These are phyloP conservation scores for Seminavis robusta DNA, from an alignment of 108 stramenopile genomes.

Conservation along the genomic window DNA sequence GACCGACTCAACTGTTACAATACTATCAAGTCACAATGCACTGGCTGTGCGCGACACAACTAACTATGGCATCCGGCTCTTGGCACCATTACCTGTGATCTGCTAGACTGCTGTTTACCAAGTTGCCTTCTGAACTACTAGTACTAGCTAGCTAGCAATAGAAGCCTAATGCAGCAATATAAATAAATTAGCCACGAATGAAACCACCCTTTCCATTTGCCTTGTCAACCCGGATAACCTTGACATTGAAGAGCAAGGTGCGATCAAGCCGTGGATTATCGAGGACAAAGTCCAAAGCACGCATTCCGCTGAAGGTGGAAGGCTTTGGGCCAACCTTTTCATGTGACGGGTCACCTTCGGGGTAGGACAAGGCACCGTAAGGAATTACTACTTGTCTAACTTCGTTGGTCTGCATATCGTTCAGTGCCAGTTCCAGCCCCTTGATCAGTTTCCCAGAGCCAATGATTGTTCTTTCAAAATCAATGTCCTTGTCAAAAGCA, in stretches of 20 bases:
- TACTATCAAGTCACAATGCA: too few species aligned
- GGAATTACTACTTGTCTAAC: conserved; percentile 91
- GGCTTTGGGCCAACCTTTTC: conserved; percentile 90
- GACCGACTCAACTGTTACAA: too few species aligned
- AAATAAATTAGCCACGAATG: conserved; percentile 31
- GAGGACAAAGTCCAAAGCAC: conserved; percentile 92
- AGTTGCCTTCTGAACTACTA: too few species aligned
- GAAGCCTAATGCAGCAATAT: too few species aligned
- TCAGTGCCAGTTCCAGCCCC: conserved; percentile 76
- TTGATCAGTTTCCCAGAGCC: conserved; percentile 64
- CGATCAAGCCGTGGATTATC: conserved; percentile 89
- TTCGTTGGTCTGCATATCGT: conserved; percentile 77
- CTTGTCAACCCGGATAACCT: conserved; percentile 90
- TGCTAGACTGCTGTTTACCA: too few species aligned
- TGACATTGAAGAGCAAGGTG: conserved; percentile 88
- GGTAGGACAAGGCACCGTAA: conserved; percentile 71
- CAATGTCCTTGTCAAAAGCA: conserved; percentile 88
- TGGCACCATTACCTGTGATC: too few species aligned
- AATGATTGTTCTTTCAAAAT: conserved; percentile 75
- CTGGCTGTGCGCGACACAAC: too few species aligned
- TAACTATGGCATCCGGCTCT: too few species aligned
- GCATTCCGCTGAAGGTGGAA: conserved; percentile 78
- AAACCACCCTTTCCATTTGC: conserved; percentile 77
- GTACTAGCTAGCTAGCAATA: neutral
- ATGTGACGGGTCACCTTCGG: conserved; percentile 60